Evolutionary conservation across 2,329 filamentous ascomycete species (phyloP).

Genomic region (Fusarium solani-melongenae): DNA sequence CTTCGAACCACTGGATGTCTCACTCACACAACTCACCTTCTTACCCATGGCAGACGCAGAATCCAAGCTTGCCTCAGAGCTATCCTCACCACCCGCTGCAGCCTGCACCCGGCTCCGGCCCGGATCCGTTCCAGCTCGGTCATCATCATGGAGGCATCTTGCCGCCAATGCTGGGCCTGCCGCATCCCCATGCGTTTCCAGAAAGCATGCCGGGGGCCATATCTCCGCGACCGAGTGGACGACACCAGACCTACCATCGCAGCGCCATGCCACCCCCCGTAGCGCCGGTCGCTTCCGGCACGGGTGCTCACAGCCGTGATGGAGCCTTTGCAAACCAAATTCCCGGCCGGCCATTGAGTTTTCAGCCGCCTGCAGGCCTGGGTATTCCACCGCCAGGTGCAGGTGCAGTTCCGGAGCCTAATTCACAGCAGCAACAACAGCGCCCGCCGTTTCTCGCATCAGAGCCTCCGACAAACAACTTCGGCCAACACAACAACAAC

Average conservation of each 20-base stretch:
- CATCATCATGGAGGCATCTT: slow-evolving; percentile 38
- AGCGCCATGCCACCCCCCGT: slow-evolving; percentile 18
- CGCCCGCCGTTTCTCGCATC: slow-evolving; percentile 26
- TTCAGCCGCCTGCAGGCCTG: slow-evolving; percentile 28
- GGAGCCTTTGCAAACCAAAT: slow-evolving; percentile 38
- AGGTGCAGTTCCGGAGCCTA: slow-evolving; percentile 27
- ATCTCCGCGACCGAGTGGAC: slow-evolving; percentile 26
- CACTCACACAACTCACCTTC: slow-evolving; percentile 32
- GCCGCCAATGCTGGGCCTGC: slow-evolving; percentile 35
- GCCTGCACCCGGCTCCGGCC: slow-evolving; percentile 18
- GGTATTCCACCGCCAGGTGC: slow-evolving; percentile 15
- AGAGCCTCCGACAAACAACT: slow-evolving; percentile 31
- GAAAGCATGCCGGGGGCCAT: slow-evolving; percentile 25
- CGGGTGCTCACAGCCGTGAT: slow-evolving; percentile 24
- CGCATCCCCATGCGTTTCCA: slow-evolving; percentile 21
- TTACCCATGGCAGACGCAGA: slow-evolving; percentile 40
- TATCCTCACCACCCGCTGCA: slow-evolving; percentile 34
- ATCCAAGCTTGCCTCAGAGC: slow-evolving; percentile 27
- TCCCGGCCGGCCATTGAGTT: slow-evolving; percentile 30
- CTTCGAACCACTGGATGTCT: slow-evolving; percentile 40
- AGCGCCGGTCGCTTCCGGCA: slow-evolving; percentile 5
- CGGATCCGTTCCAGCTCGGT: slow-evolving; percentile 35
- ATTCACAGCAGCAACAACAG: slow-evolving; percentile 24
- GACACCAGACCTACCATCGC: slow-evolving; percentile 22
- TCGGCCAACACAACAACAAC: slow-evolving; percentile 31